Evolutionary conservation across 2,329 filamentous ascomycete genomes (phyloP).

Genomic region (Blastomyces percursus): DNA sequence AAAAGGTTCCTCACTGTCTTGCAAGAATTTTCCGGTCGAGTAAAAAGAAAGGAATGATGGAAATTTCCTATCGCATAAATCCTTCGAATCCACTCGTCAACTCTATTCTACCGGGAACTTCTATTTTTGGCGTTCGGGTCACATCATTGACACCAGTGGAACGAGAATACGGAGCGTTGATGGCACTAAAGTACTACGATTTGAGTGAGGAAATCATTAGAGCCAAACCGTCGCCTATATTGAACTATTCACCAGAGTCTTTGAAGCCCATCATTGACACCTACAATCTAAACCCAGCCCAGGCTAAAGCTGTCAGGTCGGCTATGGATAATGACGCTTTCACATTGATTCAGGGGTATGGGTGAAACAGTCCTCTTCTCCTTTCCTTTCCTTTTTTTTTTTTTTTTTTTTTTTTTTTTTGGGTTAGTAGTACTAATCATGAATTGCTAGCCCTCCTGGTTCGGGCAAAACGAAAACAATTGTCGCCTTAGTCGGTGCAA

Average conservation of each 20-base stretch:
- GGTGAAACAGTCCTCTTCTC: slow-evolving; percentile 7
- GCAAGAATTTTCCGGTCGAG: slow-evolving; percentile 71
- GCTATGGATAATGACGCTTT: slow-evolving; percentile 95
- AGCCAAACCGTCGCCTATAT: slow-evolving; percentile 79
- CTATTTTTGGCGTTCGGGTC: slow-evolving; percentile 67
- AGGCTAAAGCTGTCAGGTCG: slow-evolving; percentile 83
- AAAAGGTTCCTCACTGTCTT: slow-evolving; percentile 64
- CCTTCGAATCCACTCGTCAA: slow-evolving; percentile 53
- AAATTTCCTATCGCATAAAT: slow-evolving; percentile 77
- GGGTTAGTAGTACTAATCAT: slow-evolving; percentile 19
- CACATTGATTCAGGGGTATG: slow-evolving; percentile 80
- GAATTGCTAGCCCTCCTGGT: slow-evolving; percentile 61
- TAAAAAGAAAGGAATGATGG: slow-evolving; percentile 68
- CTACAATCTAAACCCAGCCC: slow-evolving; percentile 77
- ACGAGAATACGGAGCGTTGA: slow-evolving; percentile 84
- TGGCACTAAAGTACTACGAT: slow-evolving; percentile 90
- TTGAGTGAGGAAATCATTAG: slow-evolving; percentile 83
- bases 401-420: not conserved
- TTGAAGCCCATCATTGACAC: slow-evolving; percentile 58
- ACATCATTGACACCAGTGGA: slow-evolving; percentile 91
- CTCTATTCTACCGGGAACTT: slow-evolving; percentile 56
- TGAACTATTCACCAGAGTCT: slow-evolving; percentile 66
- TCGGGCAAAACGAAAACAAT: slow-evolving; percentile 99
- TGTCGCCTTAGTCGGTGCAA: slow-evolving; percentile 82
- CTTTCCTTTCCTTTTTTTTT: no score